phyloP scores from a whole-genome alignment of 139 green algal species.

The Coelastrella sp. region DNA sequence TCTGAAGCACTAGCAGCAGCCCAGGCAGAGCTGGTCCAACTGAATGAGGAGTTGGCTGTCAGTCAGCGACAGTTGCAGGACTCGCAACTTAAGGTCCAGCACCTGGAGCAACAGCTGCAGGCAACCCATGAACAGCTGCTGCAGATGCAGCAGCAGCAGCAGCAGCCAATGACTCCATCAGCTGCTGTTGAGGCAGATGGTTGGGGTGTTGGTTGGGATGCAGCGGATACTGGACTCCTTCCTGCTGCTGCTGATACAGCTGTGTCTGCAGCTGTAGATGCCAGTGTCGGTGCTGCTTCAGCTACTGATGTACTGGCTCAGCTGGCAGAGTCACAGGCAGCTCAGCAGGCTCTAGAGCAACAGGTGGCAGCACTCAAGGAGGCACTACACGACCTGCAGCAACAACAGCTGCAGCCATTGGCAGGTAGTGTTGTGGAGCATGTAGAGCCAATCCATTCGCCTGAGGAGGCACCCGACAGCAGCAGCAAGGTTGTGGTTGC shows the following conservation, averaged over 20 bases:
- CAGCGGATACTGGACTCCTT: not conserved
- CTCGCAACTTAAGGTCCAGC: not conserved
- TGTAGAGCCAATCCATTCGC: not conserved
- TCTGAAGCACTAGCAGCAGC: no score
- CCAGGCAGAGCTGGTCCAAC: not conserved
- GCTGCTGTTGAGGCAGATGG: not conserved
- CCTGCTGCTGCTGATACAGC: not conserved
- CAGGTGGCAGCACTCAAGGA: not conserved
- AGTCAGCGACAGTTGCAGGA: not conserved
- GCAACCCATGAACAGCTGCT: not conserved
- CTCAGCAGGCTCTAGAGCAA: constrained; percentile 6
- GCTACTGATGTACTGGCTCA: not conserved
- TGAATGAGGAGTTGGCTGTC: not conserved
- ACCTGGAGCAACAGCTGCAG: not conserved
- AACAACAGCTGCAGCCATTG: not conserved
- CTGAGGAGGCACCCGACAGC: not conserved
- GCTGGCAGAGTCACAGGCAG: constrained; percentile 11
- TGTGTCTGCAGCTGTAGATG: not conserved
- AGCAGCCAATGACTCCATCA: not conserved
- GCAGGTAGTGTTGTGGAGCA: not conserved
- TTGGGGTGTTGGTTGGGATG: constrained; percentile 32
- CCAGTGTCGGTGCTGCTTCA: not conserved
- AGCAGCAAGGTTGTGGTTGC: not conserved
- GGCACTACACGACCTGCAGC: not conserved
- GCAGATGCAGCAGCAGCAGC: not conserved